These are phyloP conservation scores for Aspergillus cejpii DNA, from an alignment of 2,329 filamentous ascomycete species.

Conservation along the genomic window DNA sequence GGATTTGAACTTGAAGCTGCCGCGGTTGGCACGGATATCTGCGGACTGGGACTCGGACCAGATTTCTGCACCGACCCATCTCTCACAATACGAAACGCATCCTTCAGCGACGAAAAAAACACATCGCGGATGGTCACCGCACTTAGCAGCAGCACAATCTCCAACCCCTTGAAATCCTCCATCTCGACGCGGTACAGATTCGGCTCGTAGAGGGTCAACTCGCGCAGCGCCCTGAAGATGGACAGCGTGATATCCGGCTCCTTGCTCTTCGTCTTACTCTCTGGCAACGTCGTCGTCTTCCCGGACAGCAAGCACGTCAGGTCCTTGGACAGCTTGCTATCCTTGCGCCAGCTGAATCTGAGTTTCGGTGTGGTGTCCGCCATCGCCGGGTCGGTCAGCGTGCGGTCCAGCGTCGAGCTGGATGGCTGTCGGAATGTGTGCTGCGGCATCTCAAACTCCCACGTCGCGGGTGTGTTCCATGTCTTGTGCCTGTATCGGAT, in stretches of 20 bases:
- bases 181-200: slow-evolving; percentile 86
- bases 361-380: slow-evolving; percentile 61
- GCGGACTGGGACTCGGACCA: too few species aligned
- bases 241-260: slow-evolving; percentile 96
- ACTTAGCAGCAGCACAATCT: slow-evolving; percentile 65
- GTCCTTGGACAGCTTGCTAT: slow-evolving; percentile 77
- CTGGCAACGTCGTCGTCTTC: slow-evolving; percentile 56
- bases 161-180: slow-evolving; percentile 87
- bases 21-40: background rate
- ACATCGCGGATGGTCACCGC: slow-evolving; percentile 57
- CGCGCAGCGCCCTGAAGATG: slow-evolving; percentile 67
- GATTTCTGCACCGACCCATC: background rate
- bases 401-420: slow-evolving; percentile 67
- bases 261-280: slow-evolving; percentile 67
- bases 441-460: slow-evolving; percentile 90
- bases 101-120: slow-evolving; percentile 58
- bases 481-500: slow-evolving; percentile 63
- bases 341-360: slow-evolving; percentile 81
- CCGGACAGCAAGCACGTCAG: slow-evolving; percentile 84
- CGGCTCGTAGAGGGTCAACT: slow-evolving; percentile 86
- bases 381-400: slow-evolving; percentile 54
- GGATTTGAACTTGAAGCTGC: background rate
- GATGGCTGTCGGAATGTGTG: slow-evolving; percentile 77
- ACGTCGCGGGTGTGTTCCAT: slow-evolving; percentile 73
- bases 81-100: slow-evolving; percentile 56